Conservation (phyloP, 331 rosid genomes). For the Erythrophleum ivorense region DNA sequence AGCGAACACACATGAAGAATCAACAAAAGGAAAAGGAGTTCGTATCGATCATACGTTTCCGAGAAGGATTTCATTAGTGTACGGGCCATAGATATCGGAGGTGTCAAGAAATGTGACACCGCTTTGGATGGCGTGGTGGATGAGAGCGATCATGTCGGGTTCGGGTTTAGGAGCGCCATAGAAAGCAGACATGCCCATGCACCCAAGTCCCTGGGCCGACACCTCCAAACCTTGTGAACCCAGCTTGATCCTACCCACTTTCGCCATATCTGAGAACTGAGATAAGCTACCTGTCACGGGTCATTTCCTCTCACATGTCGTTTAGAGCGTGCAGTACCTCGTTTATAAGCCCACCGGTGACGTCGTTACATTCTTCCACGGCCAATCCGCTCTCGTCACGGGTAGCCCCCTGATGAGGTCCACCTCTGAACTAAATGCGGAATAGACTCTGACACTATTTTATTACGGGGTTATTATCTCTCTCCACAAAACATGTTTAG, state of each 20-base stretch:
- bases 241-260: constrained; percentile 57
- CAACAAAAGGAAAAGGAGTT: not conserved
- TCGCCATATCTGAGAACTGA: constrained; percentile 40
- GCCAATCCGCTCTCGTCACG: no score
- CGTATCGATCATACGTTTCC: constrained; percentile 54
- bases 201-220: constrained; percentile 68
- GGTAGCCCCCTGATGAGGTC: no score
- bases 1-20: not conserved
- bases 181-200: constrained; percentile 70
- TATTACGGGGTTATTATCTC: no score
- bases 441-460: no score
- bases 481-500: no score
- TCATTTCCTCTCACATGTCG: no score
- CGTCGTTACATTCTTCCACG: no score
- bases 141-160: constrained; percentile 60
- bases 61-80: constrained; percentile 67
- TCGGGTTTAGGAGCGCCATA: constrained; percentile 64
- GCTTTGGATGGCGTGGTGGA: constrained; percentile 58
- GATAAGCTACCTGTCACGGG: no score
- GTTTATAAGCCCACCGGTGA: no score
- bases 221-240: constrained; percentile 73
- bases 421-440: no score
- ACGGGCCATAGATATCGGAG: constrained; percentile 65
- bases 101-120: constrained; percentile 72
- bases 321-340: no score